Evolutionary conservation across 768 basidiomycete genomes (phyloP).

Genomic region (Serendipita sp.): DNA sequence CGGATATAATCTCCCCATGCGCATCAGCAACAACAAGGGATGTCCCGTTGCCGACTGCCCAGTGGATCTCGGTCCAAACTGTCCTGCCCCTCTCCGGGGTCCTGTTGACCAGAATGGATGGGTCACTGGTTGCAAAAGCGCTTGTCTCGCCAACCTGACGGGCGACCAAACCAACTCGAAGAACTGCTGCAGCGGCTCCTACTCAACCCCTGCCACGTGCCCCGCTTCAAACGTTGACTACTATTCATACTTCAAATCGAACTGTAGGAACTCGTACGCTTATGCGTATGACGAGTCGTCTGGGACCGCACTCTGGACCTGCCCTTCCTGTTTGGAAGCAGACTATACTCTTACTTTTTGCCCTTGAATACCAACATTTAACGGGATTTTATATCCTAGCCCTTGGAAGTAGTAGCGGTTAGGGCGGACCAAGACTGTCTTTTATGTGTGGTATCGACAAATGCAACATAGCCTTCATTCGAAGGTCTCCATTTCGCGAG

Average conservation of each 20-base stretch:
- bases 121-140: slow-evolving; percentile 42
- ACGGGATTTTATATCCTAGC: too few species aligned
- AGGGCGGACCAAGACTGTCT: too few species aligned
- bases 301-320: slow-evolving; percentile 39
- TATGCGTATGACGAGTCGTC: slow-evolving; percentile 38
- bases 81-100: slow-evolving; percentile 35
- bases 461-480: too few species aligned
- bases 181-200: slow-evolving; percentile 49
- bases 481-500: too few species aligned
- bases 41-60: slow-evolving; percentile 43
- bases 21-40: slow-evolving; percentile 38
- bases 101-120: slow-evolving; percentile 27
- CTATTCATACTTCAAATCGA: slow-evolving; percentile 34
- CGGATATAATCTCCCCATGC: slow-evolving; percentile 39
- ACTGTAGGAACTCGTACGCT: slow-evolving; percentile 33
- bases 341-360: slow-evolving; percentile 35
- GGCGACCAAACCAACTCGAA: slow-evolving; percentile 37
- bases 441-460: too few species aligned
- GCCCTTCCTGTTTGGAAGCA: slow-evolving; percentile 24
- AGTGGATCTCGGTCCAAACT: slow-evolving; percentile 45
- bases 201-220: slow-evolving; percentile 39
- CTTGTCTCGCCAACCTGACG: slow-evolving; percentile 32
- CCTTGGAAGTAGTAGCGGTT: too few species aligned
- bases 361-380: slow-evolving; percentile 14
- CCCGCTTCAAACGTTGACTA: slow-evolving; percentile 30